Base-by-base conservation (phyloP, 2,329 filamentous ascomycete species). In the Dactylellina haptotyla region DNA sequence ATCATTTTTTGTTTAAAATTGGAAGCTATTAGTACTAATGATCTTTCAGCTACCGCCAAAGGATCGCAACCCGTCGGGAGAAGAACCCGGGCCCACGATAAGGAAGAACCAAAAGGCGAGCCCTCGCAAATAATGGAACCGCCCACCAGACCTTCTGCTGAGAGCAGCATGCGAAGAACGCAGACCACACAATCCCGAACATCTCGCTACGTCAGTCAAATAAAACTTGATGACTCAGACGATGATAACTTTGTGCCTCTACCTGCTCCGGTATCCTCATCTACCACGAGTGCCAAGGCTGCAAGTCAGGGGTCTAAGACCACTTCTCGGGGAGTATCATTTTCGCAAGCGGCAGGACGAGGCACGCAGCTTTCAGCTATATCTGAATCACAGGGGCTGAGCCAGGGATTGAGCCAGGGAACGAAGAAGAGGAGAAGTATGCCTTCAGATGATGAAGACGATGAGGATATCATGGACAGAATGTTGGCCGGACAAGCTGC, bases 401-500 rank as follows among this genome's bases (percentile, higher is more conserved):
- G 63, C 16, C 63, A 63, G 16, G 51, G 45, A 30, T 32, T 45
- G 37, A 72, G 30, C 14, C 67, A 66, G 23, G 59, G 45, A 1
- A 54, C n/a, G 41, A 23, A 34, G 4, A 67, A 69, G 26, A 43
- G 70, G 25, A 58, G 70, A 6, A 45, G 41, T 32, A 28, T 63
- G 6, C 54, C 54, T 23, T 57, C 78, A 2, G 76, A 80, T 25
- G 77, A 80, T 10, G 78, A 81, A 8, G 61, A 65, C 32, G 80
- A 81, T 34, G 82, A 87, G 61, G 86, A 90, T 46, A 81, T 90
- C 6, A 87, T 94, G 80, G 88, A 92, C 12, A 84, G 86, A 20
- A 86, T 97, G 63, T 88, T 93, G 1, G 91, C 93, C 0, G 91
- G 89, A 0, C 88, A 91, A 2, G 88, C 90, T 26, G 88, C 88